Base-by-base conservation (phyloP, 257 asterid genomes). In the Rubia yunnanensis region DNA sequence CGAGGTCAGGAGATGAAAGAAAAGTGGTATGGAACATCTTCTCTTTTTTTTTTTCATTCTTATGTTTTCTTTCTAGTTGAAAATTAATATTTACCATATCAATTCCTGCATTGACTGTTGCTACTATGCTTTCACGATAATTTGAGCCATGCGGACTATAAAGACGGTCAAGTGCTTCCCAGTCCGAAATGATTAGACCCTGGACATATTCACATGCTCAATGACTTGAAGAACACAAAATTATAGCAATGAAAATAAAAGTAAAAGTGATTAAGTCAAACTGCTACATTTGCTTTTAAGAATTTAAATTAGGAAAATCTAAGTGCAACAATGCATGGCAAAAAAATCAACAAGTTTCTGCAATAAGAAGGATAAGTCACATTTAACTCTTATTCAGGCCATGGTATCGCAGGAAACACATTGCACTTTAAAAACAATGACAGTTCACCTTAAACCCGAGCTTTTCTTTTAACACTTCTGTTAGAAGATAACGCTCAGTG, bases 131-230 rank as follows among this genome's bases (percentile, higher is more conserved):
- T 63, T 72, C 57, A 17, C 80, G 80, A 57, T 79, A 79, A 48
- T 79, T 76, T 46, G 83, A 75, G 30, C 75, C 83, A 61, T 68
- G 72, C 31, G 83, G 83, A 65, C 73, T 66, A 23, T 63, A 67
- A 9, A 79, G 80, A 62, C 83, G 66, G 58, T 79, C 78, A 27
- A 79, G 80, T 4, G 83, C 83, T 69, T 79, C 81, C 81, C 78
- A 77, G 62, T 92, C 99, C 18, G 99, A 77, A 78, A 92, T 92
- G 65, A 92, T 57, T 68, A 92, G 50, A 24, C 99, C 97, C 96
- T 92, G 86, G 32, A 28, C 63, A 44, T 44, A 44, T 44, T 44
- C 52, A 44, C 52, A 44, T 15, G n/a, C 20, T 14, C 52, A 17
- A 44, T 44, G 20, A 44, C 50, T 44, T 44, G 13, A 20, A 44